Percentiles rank a stretch among this genome's conserved stretches.
These are phyloP conservation scores for Candida silvatica DNA, from an alignment of 805 yeast species.

Conservation along the genomic window DNA sequence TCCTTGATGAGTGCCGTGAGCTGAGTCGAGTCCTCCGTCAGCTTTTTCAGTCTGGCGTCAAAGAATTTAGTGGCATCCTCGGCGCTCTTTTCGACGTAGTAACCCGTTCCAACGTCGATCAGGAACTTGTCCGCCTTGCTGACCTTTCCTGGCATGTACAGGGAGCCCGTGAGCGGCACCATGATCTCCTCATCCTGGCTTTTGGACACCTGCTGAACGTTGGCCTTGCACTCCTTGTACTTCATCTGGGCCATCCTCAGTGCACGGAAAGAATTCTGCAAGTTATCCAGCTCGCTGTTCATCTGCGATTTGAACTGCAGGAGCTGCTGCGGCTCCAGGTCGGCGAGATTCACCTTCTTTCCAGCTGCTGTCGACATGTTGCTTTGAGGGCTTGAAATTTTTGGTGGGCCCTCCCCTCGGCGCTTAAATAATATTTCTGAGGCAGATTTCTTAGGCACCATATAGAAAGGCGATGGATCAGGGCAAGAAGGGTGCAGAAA, in stretches of 20 bases:
- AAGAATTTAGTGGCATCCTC: slow-evolving; percentile 66
- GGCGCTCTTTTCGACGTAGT: slow-evolving; percentile 74
- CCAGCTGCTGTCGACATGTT: too few species aligned
- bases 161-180: slow-evolving; percentile 82
- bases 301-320: slow-evolving; percentile 75
- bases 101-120: slow-evolving; percentile 96
- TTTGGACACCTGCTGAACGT: slow-evolving; percentile 30
- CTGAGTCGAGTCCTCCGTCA: slow-evolving; percentile 65
- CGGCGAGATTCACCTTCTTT: slow-evolving; percentile 43
- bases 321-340: slow-evolving; percentile 77
- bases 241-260: slow-evolving; percentile 74
- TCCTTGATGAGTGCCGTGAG: slow-evolving; percentile 68
- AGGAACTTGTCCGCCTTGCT: slow-evolving; percentile 58
- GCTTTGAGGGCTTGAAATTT: too few species aligned
- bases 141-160: slow-evolving; percentile 82
- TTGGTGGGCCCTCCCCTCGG: too few species aligned
- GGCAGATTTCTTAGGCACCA: too few species aligned
- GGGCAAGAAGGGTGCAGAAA: neutral
- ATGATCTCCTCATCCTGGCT: slow-evolving; percentile 38
- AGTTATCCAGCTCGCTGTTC: slow-evolving; percentile 79
- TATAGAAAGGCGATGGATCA: too few species aligned
- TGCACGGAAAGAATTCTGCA: slow-evolving; percentile 77
- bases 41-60: slow-evolving; percentile 60
- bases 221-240: slow-evolving; percentile 70
- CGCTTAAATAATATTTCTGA: too few species aligned